Percentiles rank a stretch among this genome's conserved stretches.
Conservation (phyloP, 768 basidiomycete genomes). For the Dacryopinax spathularia region DNA sequence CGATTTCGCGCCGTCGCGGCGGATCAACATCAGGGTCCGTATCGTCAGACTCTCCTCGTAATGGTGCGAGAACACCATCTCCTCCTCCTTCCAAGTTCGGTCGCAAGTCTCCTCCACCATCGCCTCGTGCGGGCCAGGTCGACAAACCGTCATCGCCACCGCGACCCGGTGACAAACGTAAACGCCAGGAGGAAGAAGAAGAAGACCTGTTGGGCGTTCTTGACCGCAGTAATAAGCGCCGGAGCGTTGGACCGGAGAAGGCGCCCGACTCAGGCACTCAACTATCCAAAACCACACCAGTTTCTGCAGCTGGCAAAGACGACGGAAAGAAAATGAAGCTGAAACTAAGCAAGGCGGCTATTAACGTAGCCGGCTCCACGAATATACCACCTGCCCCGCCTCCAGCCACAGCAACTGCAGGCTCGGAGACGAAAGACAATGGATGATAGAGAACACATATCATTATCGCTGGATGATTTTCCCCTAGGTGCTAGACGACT, state of each 20-base stretch:
- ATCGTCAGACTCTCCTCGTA: slow-evolving; percentile 5
- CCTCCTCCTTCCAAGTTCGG: slow-evolving; percentile 26
- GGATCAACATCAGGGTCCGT: not conserved
- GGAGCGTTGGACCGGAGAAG: slow-evolving; percentile 8
- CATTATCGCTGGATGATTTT: not conserved
- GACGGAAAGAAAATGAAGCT: slow-evolving; percentile 18
- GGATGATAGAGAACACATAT: not conserved
- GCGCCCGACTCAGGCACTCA: not conserved
- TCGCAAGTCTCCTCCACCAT: slow-evolving; percentile 15
- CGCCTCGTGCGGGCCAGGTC: slow-evolving; percentile 18
- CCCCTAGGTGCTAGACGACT: not conserved
- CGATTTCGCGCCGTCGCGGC: not conserved
- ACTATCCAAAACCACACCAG: slow-evolving; percentile 10
- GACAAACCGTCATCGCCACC: slow-evolving; percentile 30
- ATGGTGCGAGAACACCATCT: not conserved
- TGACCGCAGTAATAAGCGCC: slow-evolving; percentile 10
- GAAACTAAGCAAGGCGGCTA: slow-evolving; percentile 14
- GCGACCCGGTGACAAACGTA: slow-evolving; percentile 54
- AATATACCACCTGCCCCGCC: not conserved
- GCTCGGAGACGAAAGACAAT: not conserved
- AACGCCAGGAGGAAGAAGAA: slow-evolving; percentile 52
- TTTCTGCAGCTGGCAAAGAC: slow-evolving; percentile 5
- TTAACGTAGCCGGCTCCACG: not conserved
- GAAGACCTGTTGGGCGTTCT: slow-evolving; percentile 24
- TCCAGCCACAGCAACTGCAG: not conserved